A percentile compares a stretch with the other conserved stretches of the same genome.
Evolutionary conservation across 208 protist genomes (phyloP).

Genomic region (Trypanosoma cruzi): DNA sequence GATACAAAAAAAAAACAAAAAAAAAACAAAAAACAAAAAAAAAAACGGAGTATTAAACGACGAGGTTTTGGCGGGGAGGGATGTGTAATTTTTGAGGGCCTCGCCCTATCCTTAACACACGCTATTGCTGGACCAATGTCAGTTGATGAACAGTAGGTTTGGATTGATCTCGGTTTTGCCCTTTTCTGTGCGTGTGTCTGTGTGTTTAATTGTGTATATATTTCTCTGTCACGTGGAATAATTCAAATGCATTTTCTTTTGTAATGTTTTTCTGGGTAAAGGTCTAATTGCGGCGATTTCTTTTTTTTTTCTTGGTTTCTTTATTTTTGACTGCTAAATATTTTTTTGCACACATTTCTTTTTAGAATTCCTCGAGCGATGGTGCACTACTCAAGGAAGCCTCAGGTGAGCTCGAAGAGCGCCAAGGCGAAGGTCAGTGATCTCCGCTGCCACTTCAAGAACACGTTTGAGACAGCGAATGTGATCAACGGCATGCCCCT

Average conservation of each 20-base stretch:
- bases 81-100: too few relatives aligned
- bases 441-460: constrained; percentile 96
- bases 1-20: constrained; percentile 18
- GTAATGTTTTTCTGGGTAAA: constrained; percentile 4
- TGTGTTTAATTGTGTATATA: too few relatives aligned
- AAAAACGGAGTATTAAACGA: too few relatives aligned
- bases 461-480: constrained; percentile 94
- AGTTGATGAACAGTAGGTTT: too few relatives aligned
- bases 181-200: too few relatives aligned
- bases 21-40: too few relatives aligned
- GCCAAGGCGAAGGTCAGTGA: constrained; percentile 90
- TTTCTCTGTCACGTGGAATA: too few relatives aligned
- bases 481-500: constrained; percentile 83
- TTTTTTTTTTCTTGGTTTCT: constrained; percentile 10
- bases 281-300: not conserved
- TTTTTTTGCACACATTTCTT: constrained; percentile 16
- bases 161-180: too few relatives aligned
- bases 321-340: constrained; percentile 5
- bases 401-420: constrained; percentile 88
- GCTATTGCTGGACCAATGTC: too few relatives aligned
- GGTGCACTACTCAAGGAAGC: constrained; percentile 92
- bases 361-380: constrained; percentile 43
- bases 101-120: too few relatives aligned
- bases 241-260: too few relatives aligned
- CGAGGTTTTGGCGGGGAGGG: too few relatives aligned